These are phyloP conservation scores for Sugiyamaella boreocaroliniensis DNA, from an alignment of 805 yeast genomes.

Conservation along the genomic window DNA sequence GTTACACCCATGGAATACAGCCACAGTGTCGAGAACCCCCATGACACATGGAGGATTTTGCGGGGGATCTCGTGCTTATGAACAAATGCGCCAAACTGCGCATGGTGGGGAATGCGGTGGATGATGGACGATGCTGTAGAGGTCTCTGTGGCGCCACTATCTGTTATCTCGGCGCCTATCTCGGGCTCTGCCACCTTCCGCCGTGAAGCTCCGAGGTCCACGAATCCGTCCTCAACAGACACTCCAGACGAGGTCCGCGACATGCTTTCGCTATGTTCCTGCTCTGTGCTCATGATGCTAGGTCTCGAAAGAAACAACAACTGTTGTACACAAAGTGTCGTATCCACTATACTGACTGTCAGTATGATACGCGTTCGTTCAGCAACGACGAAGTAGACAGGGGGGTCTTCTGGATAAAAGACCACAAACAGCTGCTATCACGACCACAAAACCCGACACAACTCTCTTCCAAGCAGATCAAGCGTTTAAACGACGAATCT, in stretches of 20 bases:
- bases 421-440: too few species aligned
- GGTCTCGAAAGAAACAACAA: too few species aligned
- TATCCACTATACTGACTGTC: too few species aligned
- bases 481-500: too few species aligned
- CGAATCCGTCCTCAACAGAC: background rate
- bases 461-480: too few species aligned
- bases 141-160: background rate
- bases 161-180: background rate
- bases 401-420: too few species aligned
- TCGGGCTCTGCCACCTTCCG: background rate
- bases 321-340: too few species aligned
- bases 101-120: slow-evolving; percentile 19
- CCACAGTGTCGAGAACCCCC: slow-evolving; percentile 74
- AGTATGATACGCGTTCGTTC: too few species aligned
- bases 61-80: slow-evolving; percentile 85
- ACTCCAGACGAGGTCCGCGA: background rate
- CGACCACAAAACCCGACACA: too few species aligned
- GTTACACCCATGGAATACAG: slow-evolving; percentile 59
- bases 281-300: too few species aligned
- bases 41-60: slow-evolving; percentile 79
- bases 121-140: background rate
- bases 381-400: too few species aligned
- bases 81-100: slow-evolving; percentile 43
- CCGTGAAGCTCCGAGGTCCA: background rate
- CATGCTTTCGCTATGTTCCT: background rate